Evolutionary conservation across 192 early-diverging fungal species (phyloP).

Genomic region (Podila epicladia): DNA sequence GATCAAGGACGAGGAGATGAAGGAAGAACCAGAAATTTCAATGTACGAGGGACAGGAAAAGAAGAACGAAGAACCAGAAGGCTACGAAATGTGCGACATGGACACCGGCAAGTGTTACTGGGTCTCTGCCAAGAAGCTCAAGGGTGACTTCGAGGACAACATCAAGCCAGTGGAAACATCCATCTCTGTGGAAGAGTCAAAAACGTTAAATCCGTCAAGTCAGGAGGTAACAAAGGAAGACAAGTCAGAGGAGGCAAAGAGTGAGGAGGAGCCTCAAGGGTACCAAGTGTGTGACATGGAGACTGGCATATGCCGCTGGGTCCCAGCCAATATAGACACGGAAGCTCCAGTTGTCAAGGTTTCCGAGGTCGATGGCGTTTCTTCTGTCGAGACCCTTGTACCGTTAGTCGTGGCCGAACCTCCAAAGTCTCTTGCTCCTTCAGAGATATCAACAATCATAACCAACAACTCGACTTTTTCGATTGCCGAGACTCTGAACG

Average conservation of each 20-base stretch:
- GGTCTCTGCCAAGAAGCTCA: conserved; percentile 17
- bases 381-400: too few relatives aligned
- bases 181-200: neutral
- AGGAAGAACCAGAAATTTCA: neutral
- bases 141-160: neutral
- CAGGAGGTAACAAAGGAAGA: neutral
- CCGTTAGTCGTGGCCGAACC: too few relatives aligned
- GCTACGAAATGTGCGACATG: conserved; percentile 42
- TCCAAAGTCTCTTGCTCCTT: too few relatives aligned
- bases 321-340: conserved; percentile 4
- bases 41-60: neutral
- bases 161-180: neutral
- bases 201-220: neutral
- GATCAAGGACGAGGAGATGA: neutral
- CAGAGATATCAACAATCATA: too few relatives aligned
- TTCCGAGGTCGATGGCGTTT: neutral
- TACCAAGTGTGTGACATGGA: conserved; percentile 41
- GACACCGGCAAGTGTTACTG: conserved; percentile 41
- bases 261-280: conserved; percentile 11
- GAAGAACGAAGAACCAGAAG: conserved; percentile 15
- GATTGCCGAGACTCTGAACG: too few relatives aligned
- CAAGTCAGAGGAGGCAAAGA: neutral
- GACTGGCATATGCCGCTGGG: conserved; percentile 42
- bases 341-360: neutral
- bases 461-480: too few relatives aligned